Conservation (phyloP, 805 yeast species). For the Yamadazyma takamatsuzukensis region DNA sequence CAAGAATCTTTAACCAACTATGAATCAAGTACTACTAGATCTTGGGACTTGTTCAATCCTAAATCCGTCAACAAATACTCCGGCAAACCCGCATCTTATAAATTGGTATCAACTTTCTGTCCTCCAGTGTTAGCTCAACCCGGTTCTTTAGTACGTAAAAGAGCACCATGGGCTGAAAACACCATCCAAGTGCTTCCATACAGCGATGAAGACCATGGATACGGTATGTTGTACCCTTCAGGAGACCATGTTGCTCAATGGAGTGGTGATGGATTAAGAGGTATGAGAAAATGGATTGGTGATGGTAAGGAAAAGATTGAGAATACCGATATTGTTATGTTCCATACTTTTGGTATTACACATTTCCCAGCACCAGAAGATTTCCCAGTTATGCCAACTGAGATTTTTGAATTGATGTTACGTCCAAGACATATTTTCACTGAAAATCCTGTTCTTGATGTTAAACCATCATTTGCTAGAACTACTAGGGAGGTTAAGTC, state of each 20-base stretch:
- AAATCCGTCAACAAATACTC: slow-evolving; percentile 62
- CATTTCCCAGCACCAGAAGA: slow-evolving; percentile 90
- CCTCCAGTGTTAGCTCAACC: slow-evolving; percentile 71
- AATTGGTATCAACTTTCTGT: slow-evolving; percentile 71
- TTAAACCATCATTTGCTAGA: slow-evolving; percentile 55
- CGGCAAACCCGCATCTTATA: slow-evolving; percentile 72
- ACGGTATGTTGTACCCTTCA: slow-evolving; percentile 71
- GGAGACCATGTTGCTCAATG: slow-evolving; percentile 76
- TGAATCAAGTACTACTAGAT: slow-evolving; percentile 60
- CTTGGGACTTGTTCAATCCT: slow-evolving; percentile 80
- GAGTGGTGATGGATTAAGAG: slow-evolving; percentile 64
- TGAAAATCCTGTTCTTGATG: slow-evolving; percentile 74
- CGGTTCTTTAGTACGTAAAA: slow-evolving; percentile 70
- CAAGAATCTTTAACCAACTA: slow-evolving; percentile 61
- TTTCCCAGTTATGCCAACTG: slow-evolving; percentile 88
- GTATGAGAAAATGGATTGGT: slow-evolving; percentile 68
- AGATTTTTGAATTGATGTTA: slow-evolving; percentile 68
- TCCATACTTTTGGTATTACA: slow-evolving; percentile 81
- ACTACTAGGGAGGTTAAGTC: slow-evolving; percentile 39
- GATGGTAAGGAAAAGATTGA: slow-evolving; percentile 56
- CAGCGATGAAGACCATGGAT: slow-evolving; percentile 47
- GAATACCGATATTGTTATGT: slow-evolving; percentile 68
- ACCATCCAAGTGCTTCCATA: slow-evolving; percentile 69
- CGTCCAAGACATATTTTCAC: slow-evolving; percentile 78
- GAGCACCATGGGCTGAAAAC: slow-evolving; percentile 79